A percentile compares a stretch with the other conserved stretches of the same genome.
These are phyloP conservation scores for Cryptosporidium viatorum DNA, from an alignment of 169 alveolate species.

Conservation along the genomic window DNA sequence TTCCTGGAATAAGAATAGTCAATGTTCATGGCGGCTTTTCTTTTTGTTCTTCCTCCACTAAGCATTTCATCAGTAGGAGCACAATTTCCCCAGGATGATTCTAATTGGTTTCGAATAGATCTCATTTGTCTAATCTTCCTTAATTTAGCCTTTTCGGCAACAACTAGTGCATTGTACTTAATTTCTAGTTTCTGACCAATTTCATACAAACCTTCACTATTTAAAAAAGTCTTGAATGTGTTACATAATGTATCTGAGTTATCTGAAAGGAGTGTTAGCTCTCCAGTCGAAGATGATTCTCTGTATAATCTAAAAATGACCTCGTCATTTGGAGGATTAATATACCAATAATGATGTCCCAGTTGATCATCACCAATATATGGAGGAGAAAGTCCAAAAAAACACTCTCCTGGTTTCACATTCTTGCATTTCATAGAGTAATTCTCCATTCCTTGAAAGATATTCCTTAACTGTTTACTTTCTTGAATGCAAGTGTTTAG, in stretches of 20 bases:
- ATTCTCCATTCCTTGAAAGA: conserved; percentile 42
- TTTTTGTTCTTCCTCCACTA: conserved; percentile 61
- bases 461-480: conserved; percentile 46
- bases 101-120: conserved; percentile 64
- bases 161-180: conserved; percentile 37
- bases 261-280: conserved; percentile 41
- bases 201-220: conserved; percentile 20
- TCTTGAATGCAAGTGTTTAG: conserved; percentile 66
- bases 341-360: conserved; percentile 66
- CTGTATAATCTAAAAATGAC: conserved; percentile 45
- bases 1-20: conserved; percentile 43
- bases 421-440: conserved; percentile 38
- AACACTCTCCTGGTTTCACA: conserved; percentile 45
- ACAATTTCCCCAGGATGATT: conserved; percentile 74
- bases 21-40: conserved; percentile 64
- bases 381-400: conserved; percentile 66
- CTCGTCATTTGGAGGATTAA: conserved; percentile 58
- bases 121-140: conserved; percentile 71
- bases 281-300: conserved; percentile 35
- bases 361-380: conserved; percentile 40
- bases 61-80: conserved; percentile 74
- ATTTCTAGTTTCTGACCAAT: conserved; percentile 46
- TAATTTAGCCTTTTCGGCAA: conserved; percentile 69
- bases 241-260: conserved; percentile 67
- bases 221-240: conserved; percentile 34